Evolutionary conservation across 768 basidiomycete species (phyloP).

Genomic region (Boletus subparvulus): DNA sequence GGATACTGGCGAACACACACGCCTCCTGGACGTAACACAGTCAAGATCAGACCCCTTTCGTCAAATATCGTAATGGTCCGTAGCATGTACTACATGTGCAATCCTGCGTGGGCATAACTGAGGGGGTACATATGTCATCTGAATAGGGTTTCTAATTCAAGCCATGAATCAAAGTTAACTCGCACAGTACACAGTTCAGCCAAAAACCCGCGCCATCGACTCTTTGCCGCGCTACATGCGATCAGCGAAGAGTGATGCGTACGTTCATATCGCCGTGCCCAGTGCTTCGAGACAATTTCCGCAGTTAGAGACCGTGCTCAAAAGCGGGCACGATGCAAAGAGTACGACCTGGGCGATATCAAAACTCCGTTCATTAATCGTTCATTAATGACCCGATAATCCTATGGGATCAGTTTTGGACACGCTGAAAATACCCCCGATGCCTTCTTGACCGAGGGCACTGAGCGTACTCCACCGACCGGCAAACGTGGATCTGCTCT

Average conservation of each 20-base stretch:
- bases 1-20: conserved; percentile 2
- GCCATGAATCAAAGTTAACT: conserved; percentile 23
- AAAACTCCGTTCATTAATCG: conserved; percentile 27
- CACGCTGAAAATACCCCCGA: conserved; percentile 60
- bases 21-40: conserved; percentile 17
- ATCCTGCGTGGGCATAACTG: conserved; percentile 10
- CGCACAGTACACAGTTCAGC: conserved; percentile 13
- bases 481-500: conserved; percentile 47
- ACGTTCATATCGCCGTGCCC: conserved; percentile 14
- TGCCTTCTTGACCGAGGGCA: conserved; percentile 32
- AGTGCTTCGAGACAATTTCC: conserved; percentile 21
- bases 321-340: neutral
- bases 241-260: conserved; percentile 5
- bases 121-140: conserved; percentile 1
- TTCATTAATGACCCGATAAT: conserved; percentile 30
- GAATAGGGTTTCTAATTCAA: conserved; percentile 18
- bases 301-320: conserved; percentile 20
- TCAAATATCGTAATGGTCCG: conserved; percentile 18
- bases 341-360: conserved; percentile 4
- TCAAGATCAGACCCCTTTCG: neutral
- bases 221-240: conserved; percentile 17
- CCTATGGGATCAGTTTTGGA: conserved; percentile 38
- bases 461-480: conserved; percentile 52
- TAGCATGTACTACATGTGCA: conserved; percentile 1
- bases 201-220: conserved; percentile 2